These are phyloP conservation scores for Claviceps sorghi DNA, from an alignment of 2,329 filamentous ascomycete species.

Conservation along the genomic window DNA sequence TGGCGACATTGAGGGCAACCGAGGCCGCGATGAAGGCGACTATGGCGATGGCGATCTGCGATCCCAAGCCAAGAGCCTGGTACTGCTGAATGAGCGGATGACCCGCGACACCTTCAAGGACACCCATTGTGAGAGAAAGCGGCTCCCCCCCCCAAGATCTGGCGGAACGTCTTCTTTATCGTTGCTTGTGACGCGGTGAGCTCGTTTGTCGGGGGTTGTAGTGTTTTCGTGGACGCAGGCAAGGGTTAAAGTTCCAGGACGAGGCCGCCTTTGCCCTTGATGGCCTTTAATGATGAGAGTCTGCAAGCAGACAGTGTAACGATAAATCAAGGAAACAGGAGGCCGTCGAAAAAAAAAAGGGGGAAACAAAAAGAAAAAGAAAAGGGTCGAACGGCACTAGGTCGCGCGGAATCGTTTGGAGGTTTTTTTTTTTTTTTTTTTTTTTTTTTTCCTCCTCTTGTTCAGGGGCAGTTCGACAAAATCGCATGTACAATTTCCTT, in stretches of 20 bases:
- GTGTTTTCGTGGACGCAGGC: neutral
- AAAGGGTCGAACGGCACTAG: neutral
- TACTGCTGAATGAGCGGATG: slow-evolving; percentile 36
- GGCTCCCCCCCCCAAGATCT: neutral
- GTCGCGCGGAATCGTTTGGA: neutral
- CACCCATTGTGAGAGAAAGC: slow-evolving; percentile 32
- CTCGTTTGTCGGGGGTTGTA: neutral
- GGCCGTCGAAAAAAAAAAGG: neutral
- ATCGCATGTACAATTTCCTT: neutral
- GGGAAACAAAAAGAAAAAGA: neutral
- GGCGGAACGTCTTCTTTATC: neutral
- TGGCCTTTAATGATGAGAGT: neutral
- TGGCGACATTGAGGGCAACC: slow-evolving; percentile 64
- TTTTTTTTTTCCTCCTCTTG: neutral
- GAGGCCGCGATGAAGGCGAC: slow-evolving; percentile 33
- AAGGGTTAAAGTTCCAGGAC: neutral
- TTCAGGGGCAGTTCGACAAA: neutral
- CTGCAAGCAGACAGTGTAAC: neutral
- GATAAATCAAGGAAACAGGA: neutral
- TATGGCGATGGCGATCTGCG: slow-evolving; percentile 32
- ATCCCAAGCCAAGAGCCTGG: slow-evolving; percentile 29
- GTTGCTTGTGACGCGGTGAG: neutral
- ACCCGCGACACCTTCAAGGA: slow-evolving; percentile 36
- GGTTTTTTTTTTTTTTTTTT: neutral
- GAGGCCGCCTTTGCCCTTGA: neutral